These are phyloP conservation scores for Colletotrichum noveboracense DNA, from an alignment of 2,329 filamentous ascomycete genomes.

Conservation along the genomic window DNA sequence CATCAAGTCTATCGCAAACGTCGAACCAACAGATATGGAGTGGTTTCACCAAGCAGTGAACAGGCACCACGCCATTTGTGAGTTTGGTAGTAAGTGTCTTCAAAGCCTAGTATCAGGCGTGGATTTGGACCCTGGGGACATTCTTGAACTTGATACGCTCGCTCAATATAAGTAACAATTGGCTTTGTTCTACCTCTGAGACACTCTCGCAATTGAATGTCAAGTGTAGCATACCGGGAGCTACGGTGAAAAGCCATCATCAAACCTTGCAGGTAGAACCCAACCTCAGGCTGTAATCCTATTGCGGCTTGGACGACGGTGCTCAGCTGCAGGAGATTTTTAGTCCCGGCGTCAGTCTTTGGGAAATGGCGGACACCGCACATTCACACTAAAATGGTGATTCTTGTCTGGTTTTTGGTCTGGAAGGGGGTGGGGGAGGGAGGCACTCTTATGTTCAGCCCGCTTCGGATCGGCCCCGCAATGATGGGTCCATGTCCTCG, in stretches of 20 bases:
- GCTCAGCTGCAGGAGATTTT: too few species aligned
- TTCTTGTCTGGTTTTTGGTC: too few species aligned
- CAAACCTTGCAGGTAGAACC: neutral
- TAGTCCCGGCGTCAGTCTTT: too few species aligned
- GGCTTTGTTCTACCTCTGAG: neutral
- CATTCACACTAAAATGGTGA: too few species aligned
- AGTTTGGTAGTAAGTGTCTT: neutral
- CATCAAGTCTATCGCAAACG: neutral
- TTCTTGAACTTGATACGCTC: neutral
- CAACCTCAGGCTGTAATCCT: too few species aligned
- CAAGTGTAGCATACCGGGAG: neutral
- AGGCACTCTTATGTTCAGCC: too few species aligned
- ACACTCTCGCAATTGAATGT: rapidly evolving
- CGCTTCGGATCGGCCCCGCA: neutral
- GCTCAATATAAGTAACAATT: neutral
- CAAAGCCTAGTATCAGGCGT: neutral
- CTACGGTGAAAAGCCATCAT: neutral
- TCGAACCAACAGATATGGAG: neutral
- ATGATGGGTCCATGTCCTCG: neutral
- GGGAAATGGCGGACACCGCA: too few species aligned
- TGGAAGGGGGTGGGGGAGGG: too few species aligned
- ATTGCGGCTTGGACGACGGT: too few species aligned
- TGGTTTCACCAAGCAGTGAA: neutral
- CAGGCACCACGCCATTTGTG: neutral
- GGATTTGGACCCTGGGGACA: neutral